Conservation (phyloP, 495 filamentous ascomycete species). For the Podospora pseudocomata region DNA sequence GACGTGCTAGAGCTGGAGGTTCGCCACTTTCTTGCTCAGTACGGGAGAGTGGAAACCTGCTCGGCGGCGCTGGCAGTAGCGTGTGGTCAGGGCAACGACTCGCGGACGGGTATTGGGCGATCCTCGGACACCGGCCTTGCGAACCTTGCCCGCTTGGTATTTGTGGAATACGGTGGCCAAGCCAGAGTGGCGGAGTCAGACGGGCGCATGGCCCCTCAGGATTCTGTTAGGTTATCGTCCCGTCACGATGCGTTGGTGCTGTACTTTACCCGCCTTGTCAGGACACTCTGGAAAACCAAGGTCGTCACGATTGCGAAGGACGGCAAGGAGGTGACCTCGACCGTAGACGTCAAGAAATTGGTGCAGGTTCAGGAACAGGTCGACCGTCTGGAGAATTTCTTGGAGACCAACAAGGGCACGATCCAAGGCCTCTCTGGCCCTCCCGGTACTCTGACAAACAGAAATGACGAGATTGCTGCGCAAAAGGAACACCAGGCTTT, state of each 20-base stretch:
- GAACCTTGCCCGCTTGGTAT: constrained; percentile 77
- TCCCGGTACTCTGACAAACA: constrained; percentile 67
- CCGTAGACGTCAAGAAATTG: constrained; percentile 61
- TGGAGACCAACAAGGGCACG: constrained; percentile 77
- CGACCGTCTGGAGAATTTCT: constrained; percentile 70
- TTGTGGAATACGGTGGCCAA: constrained; percentile 85
- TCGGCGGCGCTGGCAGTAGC: constrained; percentile 94
- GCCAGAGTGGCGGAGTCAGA: constrained; percentile 76
- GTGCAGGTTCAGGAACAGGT: constrained; percentile 74
- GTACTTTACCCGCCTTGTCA: constrained; percentile 79
- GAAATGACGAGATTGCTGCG: constrained; percentile 83
- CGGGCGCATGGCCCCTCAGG: constrained; percentile 55
- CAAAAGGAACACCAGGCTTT: constrained; percentile 93
- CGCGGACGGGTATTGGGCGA: constrained; percentile 62
- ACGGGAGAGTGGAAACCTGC: constrained; percentile 80
- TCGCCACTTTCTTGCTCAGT: constrained; percentile 73
- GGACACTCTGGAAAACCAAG: constrained; percentile 74
- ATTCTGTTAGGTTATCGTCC: constrained; percentile 80
- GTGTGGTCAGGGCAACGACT: constrained; percentile 82
- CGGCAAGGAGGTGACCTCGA: constrained; percentile 57
- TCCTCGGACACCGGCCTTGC: constrained; percentile 78
- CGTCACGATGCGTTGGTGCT: constrained; percentile 82
- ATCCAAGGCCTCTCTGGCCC: constrained; percentile 91
- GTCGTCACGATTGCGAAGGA: constrained; percentile 43
- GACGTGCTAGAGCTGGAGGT: constrained; percentile 77